Base-by-base conservation (phyloP, 371 early-diverging fungal species). In the Circinella minor region DNA sequence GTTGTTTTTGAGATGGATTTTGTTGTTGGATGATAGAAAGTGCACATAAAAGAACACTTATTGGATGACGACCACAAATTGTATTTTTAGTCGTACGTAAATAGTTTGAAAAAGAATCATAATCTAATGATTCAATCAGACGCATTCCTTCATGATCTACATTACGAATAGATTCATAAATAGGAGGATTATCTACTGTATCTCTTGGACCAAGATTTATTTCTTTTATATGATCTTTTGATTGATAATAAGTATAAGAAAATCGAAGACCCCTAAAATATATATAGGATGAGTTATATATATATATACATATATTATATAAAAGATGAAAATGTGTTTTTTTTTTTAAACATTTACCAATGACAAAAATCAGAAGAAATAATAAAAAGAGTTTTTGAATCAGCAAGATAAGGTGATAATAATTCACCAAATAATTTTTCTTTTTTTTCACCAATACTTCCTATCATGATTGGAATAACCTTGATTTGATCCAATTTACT, bases 321-420 rank as follows among this genome's bases (percentile, higher is more conserved):
- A n/a, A n/a, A n/a, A n/a, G n/a, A n/a, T n/a, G n/a, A n/a, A n/a
- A n/a, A n/a, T n/a, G n/a, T n/a, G n/a, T n/a, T n/a, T n/a, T n/a
- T n/a, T n/a, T n/a, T n/a, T n/a, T n/a, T n/a, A n/a, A 18, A 18
- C 9, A 27, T 20, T 71, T 83, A 94, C 92, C 96, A 98, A 73
- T 98, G 98, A 79, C 98, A 97, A 74, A 98, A 98, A 74, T 98
- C 98, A 3, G 93, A 93, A 13, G 98, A 97, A 20, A 98, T 84
- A 46, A 97, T 86, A 80, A 97, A 96, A 14, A 96, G 76, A 59
- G 88, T 93, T 51, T 82, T 71, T 3, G 90, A 84, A 60, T 92
- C 83, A 3, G 76, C 69, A 14, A 97, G 80, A 72, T 95, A 96
- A 3, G 86, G 87, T 2, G 90, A 88, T 63, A 92, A 81, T 18